Base-by-base conservation (phyloP, 176 grass and related monocot genomes). In the Avena eriantha region DNA sequence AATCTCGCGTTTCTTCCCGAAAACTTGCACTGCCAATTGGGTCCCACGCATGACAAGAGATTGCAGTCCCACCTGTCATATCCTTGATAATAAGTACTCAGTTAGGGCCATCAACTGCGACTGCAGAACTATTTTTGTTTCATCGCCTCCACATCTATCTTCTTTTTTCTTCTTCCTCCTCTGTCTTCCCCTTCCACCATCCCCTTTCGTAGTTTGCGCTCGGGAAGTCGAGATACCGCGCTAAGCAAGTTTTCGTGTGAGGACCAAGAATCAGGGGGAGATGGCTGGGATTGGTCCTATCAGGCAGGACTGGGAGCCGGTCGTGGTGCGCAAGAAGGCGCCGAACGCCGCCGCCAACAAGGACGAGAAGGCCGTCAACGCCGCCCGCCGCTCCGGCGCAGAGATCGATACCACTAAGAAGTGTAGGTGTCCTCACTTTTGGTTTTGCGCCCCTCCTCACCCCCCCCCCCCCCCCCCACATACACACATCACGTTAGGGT, bases 291-390 rank as follows among this genome's bases (percentile, higher is more conserved):
- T 84, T 33, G 91, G 93, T 9, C 89, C 93, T 24, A 79, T 95
- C 69, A 82, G 86, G 86, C 93, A 95, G 93, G 93, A 95, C 60
- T 95, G 91, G 91, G 93, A 95, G 84, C 93, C 91, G 10, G 87
- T 95, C 21, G 93, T 95, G 81, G 81, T 95, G 91, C 90, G 89
- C 45, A 95, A 95, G 93, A 95, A 91, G 93, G 89, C 91, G 13
- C 89, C 89, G 4, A 95, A 54, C 18, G 72, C 89, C 51, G 89
- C 86, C 59, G 84, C 91, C 78, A 95, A 95, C 91, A 95, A 95
- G 91, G 93, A 95, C 71, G 93, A 91, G 81, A 95, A 93, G 84
- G 91, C 89, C 78, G 91, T 95, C 86, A 95, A 95, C 88, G 91
- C 90, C 59, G 93, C 91, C 65, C 93, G 93, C 58, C 91, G 93